Evolutionary conservation across 169 alveolate species (phyloP).

Genomic region (Theileria luwenshuni): DNA sequence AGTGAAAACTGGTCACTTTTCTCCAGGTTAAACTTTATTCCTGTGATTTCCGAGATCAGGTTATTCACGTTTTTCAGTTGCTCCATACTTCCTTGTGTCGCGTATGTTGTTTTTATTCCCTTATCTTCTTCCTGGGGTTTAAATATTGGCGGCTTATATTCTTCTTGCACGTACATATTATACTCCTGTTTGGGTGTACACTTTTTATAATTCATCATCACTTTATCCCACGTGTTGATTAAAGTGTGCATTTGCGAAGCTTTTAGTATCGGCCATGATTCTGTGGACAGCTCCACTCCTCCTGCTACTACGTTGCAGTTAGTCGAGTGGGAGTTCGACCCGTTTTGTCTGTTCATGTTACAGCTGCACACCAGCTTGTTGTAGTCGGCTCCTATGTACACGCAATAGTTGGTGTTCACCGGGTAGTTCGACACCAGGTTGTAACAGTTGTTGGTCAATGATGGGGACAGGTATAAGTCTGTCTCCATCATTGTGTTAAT

Average conservation of each 20-base stretch:
- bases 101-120: not conserved
- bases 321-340: conserved; percentile 54
- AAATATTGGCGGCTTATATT: conserved; percentile 2
- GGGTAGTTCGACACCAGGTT: conserved; percentile 4
- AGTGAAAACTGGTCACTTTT: not conserved
- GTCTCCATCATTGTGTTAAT: not conserved
- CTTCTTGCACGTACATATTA: conserved; percentile 2
- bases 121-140: not conserved
- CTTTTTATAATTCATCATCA: conserved; percentile 11
- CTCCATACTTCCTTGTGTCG: not conserved
- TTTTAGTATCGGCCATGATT: conserved; percentile 57
- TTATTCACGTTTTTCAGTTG: conserved; percentile 9
- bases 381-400: conserved; percentile 59
- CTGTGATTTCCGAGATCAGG: conserved; percentile 36
- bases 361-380: conserved; percentile 45
- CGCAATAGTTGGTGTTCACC: conserved; percentile 55
- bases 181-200: not conserved
- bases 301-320: conserved; percentile 51
- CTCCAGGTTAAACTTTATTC: conserved; percentile 25
- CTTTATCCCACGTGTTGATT: conserved; percentile 31
- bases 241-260: conserved; percentile 51
- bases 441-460: conserved; percentile 25
- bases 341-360: conserved; percentile 37
- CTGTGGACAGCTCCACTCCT: conserved; percentile 61
- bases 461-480: conserved; percentile 45